A percentile compares a stretch with the other conserved stretches of the same genome.
phyloP scores from a whole-genome alignment of 176 grass and related monocot species.

The Cenchrus americanus region DNA sequence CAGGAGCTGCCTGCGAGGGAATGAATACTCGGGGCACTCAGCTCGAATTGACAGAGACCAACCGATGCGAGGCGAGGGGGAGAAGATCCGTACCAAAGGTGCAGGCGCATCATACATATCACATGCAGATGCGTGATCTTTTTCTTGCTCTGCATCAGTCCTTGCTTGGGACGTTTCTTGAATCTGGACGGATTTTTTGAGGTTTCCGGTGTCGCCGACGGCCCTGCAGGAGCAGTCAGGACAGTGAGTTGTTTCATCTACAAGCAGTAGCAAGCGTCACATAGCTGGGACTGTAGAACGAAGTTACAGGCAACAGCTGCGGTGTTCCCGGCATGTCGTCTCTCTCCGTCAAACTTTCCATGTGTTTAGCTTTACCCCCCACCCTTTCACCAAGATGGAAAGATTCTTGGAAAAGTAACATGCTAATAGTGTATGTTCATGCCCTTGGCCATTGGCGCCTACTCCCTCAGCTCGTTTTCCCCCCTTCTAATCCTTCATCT shows the following conservation, averaged over 20 bases:
- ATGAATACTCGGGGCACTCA: background rate
- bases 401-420: slow-evolving; percentile 45
- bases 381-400: slow-evolving; percentile 47
- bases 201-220: background rate
- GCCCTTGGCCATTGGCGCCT: background rate
- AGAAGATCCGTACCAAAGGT: slow-evolving; percentile 24
- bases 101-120: slow-evolving; percentile 23
- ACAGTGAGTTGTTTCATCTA: slow-evolving; percentile 45
- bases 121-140: slow-evolving; percentile 31
- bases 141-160: background rate
- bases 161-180: background rate
- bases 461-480: background rate
- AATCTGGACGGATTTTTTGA: slow-evolving; percentile 29
- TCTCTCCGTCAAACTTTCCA: slow-evolving; percentile 18
- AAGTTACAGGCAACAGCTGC: slow-evolving; percentile 47
- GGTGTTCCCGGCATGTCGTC: slow-evolving; percentile 10
- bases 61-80: background rate
- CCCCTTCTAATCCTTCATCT: background rate
- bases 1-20: slow-evolving; percentile 17
- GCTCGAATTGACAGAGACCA: slow-evolving; percentile 15
- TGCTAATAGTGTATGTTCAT: slow-evolving; percentile 21
- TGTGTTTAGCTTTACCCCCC: slow-evolving; percentile 25
- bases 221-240: slow-evolving; percentile 15
- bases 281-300: slow-evolving; percentile 32
- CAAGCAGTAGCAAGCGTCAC: slow-evolving; percentile 39